Percentiles rank a stretch among this genome's conserved stretches.
These are phyloP conservation scores for Ceratocystis colombiana DNA, from an alignment of 2,329 filamentous ascomycete genomes.

Conservation along the genomic window DNA sequence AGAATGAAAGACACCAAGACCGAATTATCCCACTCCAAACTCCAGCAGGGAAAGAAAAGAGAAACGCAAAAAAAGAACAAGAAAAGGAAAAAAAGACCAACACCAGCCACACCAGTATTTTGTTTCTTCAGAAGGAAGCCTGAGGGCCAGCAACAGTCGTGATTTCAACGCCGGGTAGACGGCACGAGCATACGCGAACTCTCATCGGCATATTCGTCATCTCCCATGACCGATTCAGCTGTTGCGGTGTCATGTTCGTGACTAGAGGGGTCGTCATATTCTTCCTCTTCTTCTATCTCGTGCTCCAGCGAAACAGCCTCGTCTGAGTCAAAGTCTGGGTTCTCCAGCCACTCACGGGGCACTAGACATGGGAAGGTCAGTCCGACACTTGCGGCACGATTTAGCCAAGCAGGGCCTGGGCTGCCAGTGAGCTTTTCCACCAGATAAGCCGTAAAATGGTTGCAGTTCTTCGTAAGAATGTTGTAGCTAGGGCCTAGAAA, in stretches of 20 bases:
- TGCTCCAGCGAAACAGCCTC: constrained; percentile 62
- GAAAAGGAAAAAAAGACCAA: neutral
- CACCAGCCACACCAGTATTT: constrained; percentile 3
- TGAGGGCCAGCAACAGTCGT: neutral
- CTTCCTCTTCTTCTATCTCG: constrained; percentile 59
- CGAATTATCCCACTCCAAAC: constrained; percentile 9
- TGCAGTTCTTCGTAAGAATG: constrained; percentile 74
- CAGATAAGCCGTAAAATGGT: constrained; percentile 73
- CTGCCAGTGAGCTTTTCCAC: constrained; percentile 62
- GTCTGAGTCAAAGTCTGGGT: constrained; percentile 63
- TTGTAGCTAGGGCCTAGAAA: constrained; percentile 73
- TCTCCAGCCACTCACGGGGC: constrained; percentile 69
- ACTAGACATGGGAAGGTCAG: constrained; percentile 73
- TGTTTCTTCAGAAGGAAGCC: neutral
- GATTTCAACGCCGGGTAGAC: constrained; percentile 9
- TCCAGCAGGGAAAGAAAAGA: neutral
- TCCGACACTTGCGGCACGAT: constrained; percentile 74
- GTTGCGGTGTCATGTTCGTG: constrained; percentile 41
- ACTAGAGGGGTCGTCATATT: constrained; percentile 49
- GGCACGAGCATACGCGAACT: constrained; percentile 29
- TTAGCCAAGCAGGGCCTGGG: constrained; percentile 64
- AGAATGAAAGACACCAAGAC: constrained; percentile 12
- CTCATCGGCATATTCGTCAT: constrained; percentile 43
- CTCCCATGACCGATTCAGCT: constrained; percentile 41
- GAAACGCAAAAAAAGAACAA: constrained; percentile 12